These are phyloP conservation scores for Delonix regia DNA, from an alignment of 306 rosid genomes.

Conservation along the genomic window DNA sequence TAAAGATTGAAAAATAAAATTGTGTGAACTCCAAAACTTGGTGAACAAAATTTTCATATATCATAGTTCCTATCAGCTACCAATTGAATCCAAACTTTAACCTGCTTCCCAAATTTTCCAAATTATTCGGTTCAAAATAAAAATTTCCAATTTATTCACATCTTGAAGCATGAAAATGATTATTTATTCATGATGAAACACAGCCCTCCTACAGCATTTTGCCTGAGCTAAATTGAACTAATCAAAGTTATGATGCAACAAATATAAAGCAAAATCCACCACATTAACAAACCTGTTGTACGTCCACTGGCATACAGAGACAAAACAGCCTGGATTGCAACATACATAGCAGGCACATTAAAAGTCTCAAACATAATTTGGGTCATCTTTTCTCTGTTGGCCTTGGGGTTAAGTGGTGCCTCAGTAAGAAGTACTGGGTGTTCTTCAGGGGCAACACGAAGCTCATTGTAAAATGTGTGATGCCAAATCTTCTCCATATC, in stretches of 20 bases:
- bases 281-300: conserved; percentile 59
- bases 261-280: conserved; percentile 10
- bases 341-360: conserved; percentile 70
- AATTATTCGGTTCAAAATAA: not conserved
- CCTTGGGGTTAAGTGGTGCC: conserved; percentile 79
- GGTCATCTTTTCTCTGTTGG: conserved; percentile 84
- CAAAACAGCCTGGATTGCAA: conserved; percentile 67
- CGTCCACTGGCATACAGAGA: conserved; percentile 81
- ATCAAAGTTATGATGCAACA: not conserved
- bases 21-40: conserved; percentile 9
- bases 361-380: conserved; percentile 74
- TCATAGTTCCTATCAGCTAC: not conserved
- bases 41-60: not conserved
- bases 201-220: conserved; percentile 1
- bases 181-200: not conserved
- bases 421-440: conserved; percentile 79
- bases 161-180: not conserved
- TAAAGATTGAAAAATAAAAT: not conserved
- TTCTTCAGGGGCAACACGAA: conserved; percentile 76
- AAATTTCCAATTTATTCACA: not conserved
- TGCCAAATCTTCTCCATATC: conserved; percentile 83
- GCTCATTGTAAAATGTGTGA: conserved; percentile 71
- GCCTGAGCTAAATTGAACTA: not conserved
- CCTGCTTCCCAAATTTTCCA: not conserved
- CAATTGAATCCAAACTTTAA: conserved; percentile 5